Evolutionary conservation across 495 filamentous ascomycete genomes (phyloP), one percentile per base, ranked within the genome.

Genomic region (Aspergillus indologenus): DNA sequence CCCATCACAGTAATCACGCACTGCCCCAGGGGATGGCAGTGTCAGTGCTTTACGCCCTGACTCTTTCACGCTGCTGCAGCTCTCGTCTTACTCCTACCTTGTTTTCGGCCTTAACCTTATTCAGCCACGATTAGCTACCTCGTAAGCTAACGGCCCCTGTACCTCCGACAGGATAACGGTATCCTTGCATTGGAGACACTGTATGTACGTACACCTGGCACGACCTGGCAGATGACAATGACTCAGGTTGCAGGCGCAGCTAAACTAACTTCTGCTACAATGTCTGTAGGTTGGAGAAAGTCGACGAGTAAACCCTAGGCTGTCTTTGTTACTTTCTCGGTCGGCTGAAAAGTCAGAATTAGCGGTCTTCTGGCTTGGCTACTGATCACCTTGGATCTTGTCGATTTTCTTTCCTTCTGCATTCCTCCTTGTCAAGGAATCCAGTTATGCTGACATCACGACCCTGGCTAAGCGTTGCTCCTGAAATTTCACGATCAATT

Each of bases 1-100:
- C 69, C 60, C 67, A 69, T 70, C 65, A 61, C 55, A 57, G 40
- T 48, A 58, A 59, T 65, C 53, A 61, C 60, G 65, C 64, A 66
- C 55, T 63, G 58, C 58, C 51, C 48, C 58, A 66, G 57, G 55
- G 54, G 59, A 59, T 61, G 40, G 15, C 29, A 20, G 54, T 40
- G 34, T 50, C 26, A 54, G 46, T 45, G 21, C 21, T 44, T 53
- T 40, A 12, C 58, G 22, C 48, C 54, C 44, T 40, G 34, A 2
- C 31, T 50, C 55, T 11, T 45, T 45, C 48, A 45, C 48, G 48
- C 56, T 47, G 29, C 48, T 45, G 40, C 19, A 20, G 26, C 4
- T 29, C 42, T 43, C n/a, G 19, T 50, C 19, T 57, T 51, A 18
- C 22, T 19, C 23, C 18, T 51, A 24, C 47, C 23, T 24, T 24